Conservation (phyloP, 768 basidiomycete genomes). For the Psilocybe cubensis region DNA sequence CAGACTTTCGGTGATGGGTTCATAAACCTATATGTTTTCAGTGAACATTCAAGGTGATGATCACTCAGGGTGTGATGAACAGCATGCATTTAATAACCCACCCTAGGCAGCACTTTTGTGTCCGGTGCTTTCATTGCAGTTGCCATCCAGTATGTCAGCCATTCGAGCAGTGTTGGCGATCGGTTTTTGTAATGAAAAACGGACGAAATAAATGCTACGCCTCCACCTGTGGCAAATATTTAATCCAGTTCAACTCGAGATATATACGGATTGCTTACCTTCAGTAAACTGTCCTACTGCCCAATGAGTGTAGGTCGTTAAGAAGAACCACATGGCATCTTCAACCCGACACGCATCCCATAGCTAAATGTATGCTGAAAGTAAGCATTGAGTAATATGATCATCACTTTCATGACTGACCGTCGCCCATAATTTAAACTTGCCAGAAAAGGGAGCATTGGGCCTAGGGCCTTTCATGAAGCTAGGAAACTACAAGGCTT, state of each 20-base stretch:
- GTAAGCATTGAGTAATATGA: neutral
- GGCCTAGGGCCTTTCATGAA: slow-evolving; percentile 20
- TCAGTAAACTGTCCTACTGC: slow-evolving; percentile 63
- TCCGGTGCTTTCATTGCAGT: slow-evolving; percentile 49
- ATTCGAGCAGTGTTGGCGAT: slow-evolving; percentile 53
- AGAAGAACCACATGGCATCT: slow-evolving; percentile 56
- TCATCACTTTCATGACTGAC: slow-evolving; percentile 26
- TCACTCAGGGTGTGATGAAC: too few species aligned
- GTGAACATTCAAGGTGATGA: too few species aligned
- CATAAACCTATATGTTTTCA: slow-evolving; percentile 10
- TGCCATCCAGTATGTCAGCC: slow-evolving; percentile 57
- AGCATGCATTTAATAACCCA: slow-evolving; percentile 28
- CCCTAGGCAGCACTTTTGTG: slow-evolving; percentile 40
- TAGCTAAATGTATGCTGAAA: slow-evolving; percentile 33
- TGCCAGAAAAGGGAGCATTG: slow-evolving; percentile 37
- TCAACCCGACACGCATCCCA: slow-evolving; percentile 59
- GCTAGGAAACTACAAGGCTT: slow-evolving; percentile 41
- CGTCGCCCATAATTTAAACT: slow-evolving; percentile 65
- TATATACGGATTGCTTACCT: slow-evolving; percentile 34
- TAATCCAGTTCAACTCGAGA: neutral
- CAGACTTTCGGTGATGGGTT: slow-evolving; percentile 13
- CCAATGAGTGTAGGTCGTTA: slow-evolving; percentile 66
- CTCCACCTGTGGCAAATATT: slow-evolving; percentile 48
- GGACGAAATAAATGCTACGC: slow-evolving; percentile 51
- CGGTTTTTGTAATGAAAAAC: slow-evolving; percentile 43